These are phyloP conservation scores for Corymbia calophylla DNA, from an alignment of 441 rosid genomes.

Conservation along the genomic window DNA sequence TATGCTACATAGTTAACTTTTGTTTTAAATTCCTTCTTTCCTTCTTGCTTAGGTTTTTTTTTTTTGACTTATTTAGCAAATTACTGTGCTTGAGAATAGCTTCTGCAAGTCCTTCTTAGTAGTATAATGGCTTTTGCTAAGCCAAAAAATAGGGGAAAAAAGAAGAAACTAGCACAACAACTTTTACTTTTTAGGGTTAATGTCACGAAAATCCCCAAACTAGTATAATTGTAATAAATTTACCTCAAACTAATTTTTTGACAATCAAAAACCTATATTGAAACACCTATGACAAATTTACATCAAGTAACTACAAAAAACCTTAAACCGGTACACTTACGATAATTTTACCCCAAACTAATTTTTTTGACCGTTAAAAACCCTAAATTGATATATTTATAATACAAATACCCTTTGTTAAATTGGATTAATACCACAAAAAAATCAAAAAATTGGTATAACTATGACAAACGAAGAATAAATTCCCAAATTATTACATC, in stretches of 20 bases:
- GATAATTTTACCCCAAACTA: no score
- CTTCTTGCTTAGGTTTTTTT: background rate
- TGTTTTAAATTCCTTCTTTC: background rate
- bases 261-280: background rate
- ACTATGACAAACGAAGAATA: no score
- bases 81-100: background rate
- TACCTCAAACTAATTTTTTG: background rate
- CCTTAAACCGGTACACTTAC: no score
- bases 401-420: no score
- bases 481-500: no score
- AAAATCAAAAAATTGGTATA: no score
- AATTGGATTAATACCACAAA: no score
- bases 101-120: background rate
- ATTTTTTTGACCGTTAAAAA: no score
- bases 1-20: background rate
- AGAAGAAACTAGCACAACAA: background rate
- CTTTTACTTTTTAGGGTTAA: background rate
- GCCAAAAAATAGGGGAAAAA: background rate
- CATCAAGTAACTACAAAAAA: no score
- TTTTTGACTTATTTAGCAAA: background rate
- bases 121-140: background rate
- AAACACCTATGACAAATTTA: background rate
- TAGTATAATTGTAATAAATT: no score
- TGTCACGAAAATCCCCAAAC: background rate
- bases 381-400: no score